phyloP scores from a whole-genome alignment of 768 basidiomycete species.

The Mycena albidolilacea region DNA sequence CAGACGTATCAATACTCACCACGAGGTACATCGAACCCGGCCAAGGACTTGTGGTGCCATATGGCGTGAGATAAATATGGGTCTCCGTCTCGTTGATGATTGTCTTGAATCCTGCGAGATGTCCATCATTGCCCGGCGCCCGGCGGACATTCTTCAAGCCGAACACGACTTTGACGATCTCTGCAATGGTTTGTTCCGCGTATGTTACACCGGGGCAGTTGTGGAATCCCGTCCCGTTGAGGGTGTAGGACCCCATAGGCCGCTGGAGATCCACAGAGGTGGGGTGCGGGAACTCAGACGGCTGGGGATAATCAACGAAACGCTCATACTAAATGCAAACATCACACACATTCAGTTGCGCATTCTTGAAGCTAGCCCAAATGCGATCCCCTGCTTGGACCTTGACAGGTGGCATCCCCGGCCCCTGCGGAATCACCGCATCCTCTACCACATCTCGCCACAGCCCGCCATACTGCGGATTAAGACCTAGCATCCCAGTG shows the following conservation, averaged over 20 bases:
- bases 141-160: constrained; percentile 60
- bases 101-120: constrained; percentile 50
- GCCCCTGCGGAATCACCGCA: constrained; percentile 46
- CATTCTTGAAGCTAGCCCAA: constrained; percentile 52
- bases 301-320: constrained; percentile 30
- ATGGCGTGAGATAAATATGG: constrained; percentile 51
- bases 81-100: constrained; percentile 52
- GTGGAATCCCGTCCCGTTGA: constrained; percentile 58
- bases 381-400: constrained; percentile 52
- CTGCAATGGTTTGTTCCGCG: constrained; percentile 56
- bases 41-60: constrained; percentile 54
- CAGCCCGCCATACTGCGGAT: constrained; percentile 60
- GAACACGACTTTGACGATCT: constrained; percentile 63
- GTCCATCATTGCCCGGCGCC: constrained; percentile 60
- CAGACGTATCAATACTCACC: constrained; percentile 40
- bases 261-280: constrained; percentile 32
- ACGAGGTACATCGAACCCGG: constrained; percentile 55
- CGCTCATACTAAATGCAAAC: not conserved
- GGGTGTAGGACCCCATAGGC: constrained; percentile 34
- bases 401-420: constrained; percentile 41
- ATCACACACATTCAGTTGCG: constrained; percentile 47
- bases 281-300: constrained; percentile 34
- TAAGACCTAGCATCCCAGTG: constrained; percentile 46
- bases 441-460: constrained; percentile 50
- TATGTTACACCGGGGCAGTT: constrained; percentile 55